Evolutionary conservation across 805 yeast species (phyloP).

Genomic region (Yamadazyma ubonensis): DNA sequence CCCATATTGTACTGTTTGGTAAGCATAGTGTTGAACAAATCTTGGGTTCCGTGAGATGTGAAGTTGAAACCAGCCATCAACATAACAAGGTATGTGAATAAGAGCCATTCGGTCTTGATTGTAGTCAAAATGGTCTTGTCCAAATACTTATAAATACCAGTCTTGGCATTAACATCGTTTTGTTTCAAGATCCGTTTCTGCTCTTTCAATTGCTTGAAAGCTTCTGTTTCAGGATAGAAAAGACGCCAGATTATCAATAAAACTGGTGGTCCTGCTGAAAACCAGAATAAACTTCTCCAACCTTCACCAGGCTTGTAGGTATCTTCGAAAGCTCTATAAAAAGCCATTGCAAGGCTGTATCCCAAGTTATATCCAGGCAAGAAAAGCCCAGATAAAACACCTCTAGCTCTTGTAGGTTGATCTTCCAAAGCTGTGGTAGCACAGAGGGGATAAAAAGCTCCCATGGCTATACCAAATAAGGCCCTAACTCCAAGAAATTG

Average conservation of each 20-base stretch:
- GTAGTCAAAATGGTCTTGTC: slow-evolving; percentile 14
- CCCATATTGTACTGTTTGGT: slow-evolving; percentile 50
- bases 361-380: slow-evolving; percentile 60
- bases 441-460: slow-evolving; percentile 66
- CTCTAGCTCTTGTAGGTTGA: slow-evolving; percentile 57
- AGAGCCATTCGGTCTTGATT: slow-evolving; percentile 42
- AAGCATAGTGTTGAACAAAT: slow-evolving; percentile 65
- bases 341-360: slow-evolving; percentile 61
- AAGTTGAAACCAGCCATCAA: slow-evolving; percentile 70
- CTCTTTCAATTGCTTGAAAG: slow-evolving; percentile 35
- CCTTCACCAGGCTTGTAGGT: slow-evolving; percentile 44
- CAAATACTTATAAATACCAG: slow-evolving; percentile 10
- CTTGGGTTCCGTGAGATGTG: slow-evolving; percentile 74
- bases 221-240: slow-evolving; percentile 59
- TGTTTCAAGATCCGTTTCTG: slow-evolving; percentile 11
- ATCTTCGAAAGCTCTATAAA: slow-evolving; percentile 55
- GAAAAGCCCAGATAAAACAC: slow-evolving; percentile 59
- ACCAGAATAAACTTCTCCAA: slow-evolving; percentile 77
- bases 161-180: slow-evolving; percentile 1
- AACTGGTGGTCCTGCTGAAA: slow-evolving; percentile 65
- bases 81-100: slow-evolving; percentile 30
- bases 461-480: slow-evolving; percentile 68
- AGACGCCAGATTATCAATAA: slow-evolving; percentile 58
- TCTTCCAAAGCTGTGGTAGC: slow-evolving; percentile 69
- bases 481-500: slow-evolving; percentile 65